These are phyloP conservation scores for Hypoxylon perforatum DNA, from an alignment of 495 filamentous ascomycete genomes.

Conservation along the genomic window DNA sequence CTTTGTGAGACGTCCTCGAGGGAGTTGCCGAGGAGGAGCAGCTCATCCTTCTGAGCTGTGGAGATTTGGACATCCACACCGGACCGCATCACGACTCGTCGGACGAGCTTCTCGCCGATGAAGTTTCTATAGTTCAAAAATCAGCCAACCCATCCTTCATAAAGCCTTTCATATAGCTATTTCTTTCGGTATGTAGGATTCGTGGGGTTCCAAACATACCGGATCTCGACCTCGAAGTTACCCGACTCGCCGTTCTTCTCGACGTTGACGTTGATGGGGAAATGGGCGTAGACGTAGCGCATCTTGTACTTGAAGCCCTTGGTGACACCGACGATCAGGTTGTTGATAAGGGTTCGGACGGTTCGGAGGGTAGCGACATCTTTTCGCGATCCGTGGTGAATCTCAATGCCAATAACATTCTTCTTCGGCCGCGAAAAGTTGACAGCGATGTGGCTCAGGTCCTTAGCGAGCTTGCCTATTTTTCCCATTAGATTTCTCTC, in stretches of 20 bases:
- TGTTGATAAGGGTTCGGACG: constrained; percentile 96
- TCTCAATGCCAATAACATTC: constrained; percentile 89
- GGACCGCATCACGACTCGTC: constrained; percentile 83
- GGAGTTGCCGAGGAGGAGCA: constrained; percentile 91
- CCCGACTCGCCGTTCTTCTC: constrained; percentile 95
- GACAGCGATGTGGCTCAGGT: constrained; percentile 94
- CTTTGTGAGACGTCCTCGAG: constrained; percentile 96
- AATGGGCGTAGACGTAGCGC: constrained; percentile 99
- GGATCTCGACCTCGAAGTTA: constrained; percentile 91
- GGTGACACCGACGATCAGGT: constrained; percentile 97
- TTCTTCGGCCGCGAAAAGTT: constrained; percentile 87
- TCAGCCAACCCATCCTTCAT: constrained; percentile 17
- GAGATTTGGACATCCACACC: constrained; percentile 92
- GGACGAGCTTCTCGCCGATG: constrained; percentile 99
- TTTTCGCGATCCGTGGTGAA: constrained; percentile 98
- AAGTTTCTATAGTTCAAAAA: constrained; percentile 78
- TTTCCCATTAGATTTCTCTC: constrained; percentile 40
- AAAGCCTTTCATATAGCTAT: neutral
- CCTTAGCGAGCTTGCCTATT: constrained; percentile 90
- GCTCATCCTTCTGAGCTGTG: constrained; percentile 95
- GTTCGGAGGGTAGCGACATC: constrained; percentile 97
- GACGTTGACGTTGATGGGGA: constrained; percentile 99
- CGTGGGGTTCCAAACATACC: constrained; percentile 66
- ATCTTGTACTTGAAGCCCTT: constrained; percentile 99
- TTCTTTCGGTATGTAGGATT: neutral